Percentiles rank a stretch among this genome's conserved stretches.
These are phyloP conservation scores for Closterium sp. DNA, from an alignment of 139 green algal genomes.

Conservation along the genomic window DNA sequence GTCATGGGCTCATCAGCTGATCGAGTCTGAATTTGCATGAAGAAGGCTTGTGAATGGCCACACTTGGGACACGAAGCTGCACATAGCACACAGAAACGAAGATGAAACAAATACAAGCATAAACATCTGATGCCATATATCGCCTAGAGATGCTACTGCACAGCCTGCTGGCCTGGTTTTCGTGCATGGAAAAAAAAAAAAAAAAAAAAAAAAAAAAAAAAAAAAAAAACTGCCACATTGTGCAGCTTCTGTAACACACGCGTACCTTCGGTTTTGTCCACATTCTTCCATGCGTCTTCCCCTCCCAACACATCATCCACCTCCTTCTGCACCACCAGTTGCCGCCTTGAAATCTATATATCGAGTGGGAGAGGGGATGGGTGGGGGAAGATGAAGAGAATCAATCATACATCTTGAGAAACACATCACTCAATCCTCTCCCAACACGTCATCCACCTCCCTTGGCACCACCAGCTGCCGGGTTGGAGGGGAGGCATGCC, in stretches of 20 bases:
- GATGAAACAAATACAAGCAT: not conserved
- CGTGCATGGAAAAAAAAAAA: not conserved
- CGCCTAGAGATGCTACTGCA: not conserved
- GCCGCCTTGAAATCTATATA: constrained; percentile 52
- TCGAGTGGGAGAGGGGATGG: too few species aligned
- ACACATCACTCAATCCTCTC: too few species aligned
- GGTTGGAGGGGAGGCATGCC: too few species aligned
- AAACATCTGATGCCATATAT: not conserved
- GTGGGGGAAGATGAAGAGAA: too few species aligned
- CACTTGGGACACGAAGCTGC: constrained; percentile 78
- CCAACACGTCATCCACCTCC: constrained; percentile 85
- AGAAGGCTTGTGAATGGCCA: constrained; percentile 77
- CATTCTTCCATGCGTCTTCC: constrained; percentile 87
- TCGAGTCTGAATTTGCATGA: constrained; percentile 89
- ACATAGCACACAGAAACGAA: constrained; percentile 1
- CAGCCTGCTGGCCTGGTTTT: not conserved
- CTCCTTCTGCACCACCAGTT: constrained; percentile 69
- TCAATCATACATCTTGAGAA: too few species aligned
- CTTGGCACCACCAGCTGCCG: constrained; percentile 66
- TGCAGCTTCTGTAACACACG: not conserved
- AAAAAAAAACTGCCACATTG: not conserved
- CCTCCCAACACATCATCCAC: constrained; percentile 88
- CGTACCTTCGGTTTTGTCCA: constrained; percentile 66
- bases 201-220: not conserved
- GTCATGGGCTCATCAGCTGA: constrained; percentile 92